Evolutionary conservation across 2,329 filamentous ascomycete genomes (phyloP), one percentile per base, ranked within the genome.

Genomic region (Penicillium crustosum): DNA sequence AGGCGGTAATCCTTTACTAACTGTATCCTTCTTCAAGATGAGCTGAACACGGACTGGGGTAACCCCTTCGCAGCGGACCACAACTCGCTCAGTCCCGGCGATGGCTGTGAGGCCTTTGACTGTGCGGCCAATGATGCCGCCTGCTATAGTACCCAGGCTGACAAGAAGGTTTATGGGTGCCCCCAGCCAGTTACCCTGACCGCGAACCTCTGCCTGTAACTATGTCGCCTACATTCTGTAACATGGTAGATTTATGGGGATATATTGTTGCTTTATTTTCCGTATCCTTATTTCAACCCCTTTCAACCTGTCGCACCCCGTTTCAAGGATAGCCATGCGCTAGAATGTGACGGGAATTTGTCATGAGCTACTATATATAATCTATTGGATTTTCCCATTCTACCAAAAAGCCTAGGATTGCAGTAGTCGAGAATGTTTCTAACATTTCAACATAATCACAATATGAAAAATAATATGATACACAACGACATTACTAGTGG

Each of bases 121-220:
- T 68, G 66, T 58, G 64, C 63, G 17, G 63, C 66, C 29, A 62
- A 66, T 55, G 61, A 68, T 58, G 55, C 66, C 36, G 41, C 39
- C 47, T 68, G 66, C 58, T 68, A 68, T 48, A 68, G 66, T 53
- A 66, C 64, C 35, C 60, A 59, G n/a, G 63, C 61, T 47, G 52
- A 62, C 29, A 66, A 66, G 60, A 68, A 66, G 63, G 64, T 66
- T 35, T 66, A 62, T 51, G 63, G 64, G 19, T 68, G 66, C 56
- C 66, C 66, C 25, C 61, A 61, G 57, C 66, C 66, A 47, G 66
- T 68, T 31, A 61, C 38, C 27, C 38, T 68, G 44, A 66, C 64
- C 8, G 64, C 59, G 27, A 55, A 60, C 50, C 41, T 68, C 29
- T 68, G 65, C 33, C 56, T 60, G 55, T 67, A 63, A 63, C 9